Evolutionary conservation across 768 basidiomycete genomes (phyloP), one percentile per base, ranked within the genome.

Genomic region (Boletus edulis): DNA sequence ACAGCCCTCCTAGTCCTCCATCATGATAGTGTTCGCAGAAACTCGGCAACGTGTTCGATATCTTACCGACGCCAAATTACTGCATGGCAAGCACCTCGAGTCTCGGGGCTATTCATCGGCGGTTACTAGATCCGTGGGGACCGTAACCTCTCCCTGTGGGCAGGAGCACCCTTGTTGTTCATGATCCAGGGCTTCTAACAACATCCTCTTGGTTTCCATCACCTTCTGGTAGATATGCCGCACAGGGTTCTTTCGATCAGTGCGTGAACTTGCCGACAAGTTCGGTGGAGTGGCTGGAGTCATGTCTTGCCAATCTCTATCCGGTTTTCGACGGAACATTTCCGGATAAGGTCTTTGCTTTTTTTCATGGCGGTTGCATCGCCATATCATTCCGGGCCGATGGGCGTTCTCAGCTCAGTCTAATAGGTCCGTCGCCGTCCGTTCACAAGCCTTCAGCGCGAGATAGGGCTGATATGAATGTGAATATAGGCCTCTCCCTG

Each of bases 211-310:
- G 14, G 34, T 14, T 17, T 20, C 10, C 27, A 32, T 20, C 29
- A 27, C 27, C 13, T 12, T 15, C 46, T 20, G 46, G 11, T 14
- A 35, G 5, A n/a, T 24, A 15, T 44, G 17, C 7, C 17, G 29
- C 51, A 22, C 47, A 50, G 34, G 32, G 29, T 45, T 0, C 27
- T 34, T 39, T 35, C 11, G 27, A 22, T 41, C 42, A 5, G 27
- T 34, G 15, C 40, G 39, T n/a, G 17, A 46, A 27, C 22, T 44
- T 8, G 7, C 62, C 52, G 64, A 57, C 18, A 22, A 4, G 20
- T 2, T 40, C 65, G 51, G 58, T 42, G 55, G 50, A 39, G 31
- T 13, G 32, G 32, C 32, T 34, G 32, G 32, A 14, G 34, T 34
- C 24, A 17, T 11, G 2, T 5, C 37, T 9, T 54, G 38, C 49